A percentile compares a stretch with the other conserved stretches of the same genome.
Evolutionary conservation across 257 asterid species (phyloP).

Genomic region (Galeopsis tetrahit): DNA sequence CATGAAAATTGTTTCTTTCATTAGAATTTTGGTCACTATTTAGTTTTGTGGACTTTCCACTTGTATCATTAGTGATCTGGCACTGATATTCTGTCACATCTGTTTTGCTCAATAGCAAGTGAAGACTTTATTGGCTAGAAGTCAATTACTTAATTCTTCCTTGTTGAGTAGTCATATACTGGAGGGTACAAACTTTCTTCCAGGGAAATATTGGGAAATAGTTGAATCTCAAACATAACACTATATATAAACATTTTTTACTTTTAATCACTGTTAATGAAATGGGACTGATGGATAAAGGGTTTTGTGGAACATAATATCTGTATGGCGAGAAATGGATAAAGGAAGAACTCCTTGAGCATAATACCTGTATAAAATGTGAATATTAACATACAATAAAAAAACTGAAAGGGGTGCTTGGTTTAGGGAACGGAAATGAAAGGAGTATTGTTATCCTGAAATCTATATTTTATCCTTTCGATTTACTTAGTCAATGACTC

Average conservation of each 20-base stretch:
- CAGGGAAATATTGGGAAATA: background rate
- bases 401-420: no score
- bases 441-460: no score
- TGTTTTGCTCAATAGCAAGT: background rate
- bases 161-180: conserved; percentile 15
- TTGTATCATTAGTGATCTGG: conserved; percentile 13
- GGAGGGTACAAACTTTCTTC: background rate
- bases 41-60: background rate
- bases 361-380: background rate
- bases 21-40: background rate
- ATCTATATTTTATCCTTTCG: background rate
- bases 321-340: background rate
- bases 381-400: no score
- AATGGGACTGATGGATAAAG: background rate
- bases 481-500: background rate
- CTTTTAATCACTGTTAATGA: background rate
- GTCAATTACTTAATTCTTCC: conserved; percentile 1
- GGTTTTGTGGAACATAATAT: conserved; percentile 4
- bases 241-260: background rate
- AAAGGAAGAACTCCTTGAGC: background rate
- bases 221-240: background rate
- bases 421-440: no score
- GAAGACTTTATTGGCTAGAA: background rate
- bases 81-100: background rate
- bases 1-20: conserved; percentile 7